A percentile compares a stretch with the other conserved stretches of the same genome.
These are phyloP conservation scores for Leishmania braziliensis DNA, from an alignment of 208 protist species.

Conservation along the genomic window DNA sequence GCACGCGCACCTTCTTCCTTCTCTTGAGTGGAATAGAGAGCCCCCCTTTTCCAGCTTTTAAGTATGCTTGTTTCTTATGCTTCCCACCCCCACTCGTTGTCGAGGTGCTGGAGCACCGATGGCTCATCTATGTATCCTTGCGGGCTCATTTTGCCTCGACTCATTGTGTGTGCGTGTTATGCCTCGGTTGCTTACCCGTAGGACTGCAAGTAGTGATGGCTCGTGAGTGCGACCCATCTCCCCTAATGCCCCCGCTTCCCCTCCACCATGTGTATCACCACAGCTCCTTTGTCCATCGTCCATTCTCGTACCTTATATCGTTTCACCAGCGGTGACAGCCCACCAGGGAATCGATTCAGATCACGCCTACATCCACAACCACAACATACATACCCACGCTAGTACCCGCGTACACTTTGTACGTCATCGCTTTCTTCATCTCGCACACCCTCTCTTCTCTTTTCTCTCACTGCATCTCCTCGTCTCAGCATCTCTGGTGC, in stretches of 20 bases:
- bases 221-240: background rate
- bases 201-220: background rate
- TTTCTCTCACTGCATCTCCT: constrained; percentile 2
- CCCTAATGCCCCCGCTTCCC: background rate
- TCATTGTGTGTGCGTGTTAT: background rate
- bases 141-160: background rate
- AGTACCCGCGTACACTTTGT: background rate
- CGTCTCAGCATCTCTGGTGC: background rate
- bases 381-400: background rate
- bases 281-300: background rate
- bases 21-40: background rate
- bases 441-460: constrained; percentile 11
- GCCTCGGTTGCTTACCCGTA: background rate
- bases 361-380: background rate
- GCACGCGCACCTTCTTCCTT: background rate
- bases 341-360: background rate
- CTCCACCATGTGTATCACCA: background rate
- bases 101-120: background rate
- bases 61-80: background rate
- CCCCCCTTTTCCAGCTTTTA: background rate
- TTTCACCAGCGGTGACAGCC: background rate
- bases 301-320: background rate
- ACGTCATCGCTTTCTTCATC: background rate
- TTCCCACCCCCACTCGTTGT: background rate
- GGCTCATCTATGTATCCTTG: background rate